These are phyloP conservation scores for Hymenoscyphus fructigenus DNA, from an alignment of 2,329 filamentous ascomycete genomes.

Conservation along the genomic window DNA sequence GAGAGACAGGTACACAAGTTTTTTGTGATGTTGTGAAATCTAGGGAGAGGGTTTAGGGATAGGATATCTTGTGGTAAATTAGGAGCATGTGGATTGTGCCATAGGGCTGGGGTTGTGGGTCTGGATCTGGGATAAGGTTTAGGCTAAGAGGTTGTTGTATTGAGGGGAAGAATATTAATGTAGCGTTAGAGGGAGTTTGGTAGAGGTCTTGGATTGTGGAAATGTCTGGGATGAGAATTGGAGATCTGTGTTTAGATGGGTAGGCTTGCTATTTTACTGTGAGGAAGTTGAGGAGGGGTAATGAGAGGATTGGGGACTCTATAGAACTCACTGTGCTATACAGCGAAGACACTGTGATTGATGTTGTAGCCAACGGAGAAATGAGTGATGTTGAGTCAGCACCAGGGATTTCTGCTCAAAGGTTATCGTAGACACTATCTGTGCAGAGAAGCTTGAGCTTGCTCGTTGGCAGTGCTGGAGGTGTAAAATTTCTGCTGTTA, in stretches of 20 bases:
- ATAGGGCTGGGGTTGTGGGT: background rate
- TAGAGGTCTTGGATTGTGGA: background rate
- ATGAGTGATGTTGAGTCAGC: too few species aligned
- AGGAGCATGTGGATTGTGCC: background rate
- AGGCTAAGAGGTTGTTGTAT: background rate
- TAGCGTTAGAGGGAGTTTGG: background rate
- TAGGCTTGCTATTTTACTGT: background rate
- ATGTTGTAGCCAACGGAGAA: too few species aligned
- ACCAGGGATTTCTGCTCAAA: too few species aligned
- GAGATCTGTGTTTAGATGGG: background rate
- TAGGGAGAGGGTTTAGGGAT: background rate
- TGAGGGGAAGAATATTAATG: background rate
- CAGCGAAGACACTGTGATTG: too few species aligned
- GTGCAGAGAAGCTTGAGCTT: slow-evolving; percentile 45
- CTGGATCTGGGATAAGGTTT: background rate
- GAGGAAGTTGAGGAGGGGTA: background rate
- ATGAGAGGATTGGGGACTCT: background rate
- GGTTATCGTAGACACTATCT: too few species aligned
- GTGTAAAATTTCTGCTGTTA: background rate
- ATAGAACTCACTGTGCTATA: too few species aligned
- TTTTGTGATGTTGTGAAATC: background rate
- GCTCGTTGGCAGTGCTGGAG: slow-evolving; percentile 44
- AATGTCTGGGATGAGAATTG: background rate
- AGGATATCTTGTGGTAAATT: background rate
- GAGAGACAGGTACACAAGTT: background rate